Evolutionary conservation across 2,329 filamentous ascomycete genomes (phyloP).

Genomic region (Ophiostoma perfectum): DNA sequence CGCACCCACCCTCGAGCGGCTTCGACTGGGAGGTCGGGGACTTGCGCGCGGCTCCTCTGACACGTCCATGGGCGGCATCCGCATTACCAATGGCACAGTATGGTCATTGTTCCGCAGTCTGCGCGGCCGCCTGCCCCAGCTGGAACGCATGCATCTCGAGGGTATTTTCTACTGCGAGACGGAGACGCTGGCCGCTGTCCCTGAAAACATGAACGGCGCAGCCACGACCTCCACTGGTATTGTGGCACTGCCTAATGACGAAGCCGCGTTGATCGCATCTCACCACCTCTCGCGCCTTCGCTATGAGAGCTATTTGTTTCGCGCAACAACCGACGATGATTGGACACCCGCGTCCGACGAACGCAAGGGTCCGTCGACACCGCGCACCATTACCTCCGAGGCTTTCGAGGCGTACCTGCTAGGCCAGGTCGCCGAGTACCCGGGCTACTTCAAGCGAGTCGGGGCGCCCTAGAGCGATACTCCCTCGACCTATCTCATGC

Average conservation of each 20-base stretch:
- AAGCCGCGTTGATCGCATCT: background rate
- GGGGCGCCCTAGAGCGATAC: background rate
- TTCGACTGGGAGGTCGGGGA: constrained; percentile 44
- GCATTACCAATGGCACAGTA: constrained; percentile 40
- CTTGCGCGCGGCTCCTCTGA: constrained; percentile 31
- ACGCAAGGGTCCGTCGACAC: constrained; percentile 23
- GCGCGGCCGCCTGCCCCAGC: constrained; percentile 33
- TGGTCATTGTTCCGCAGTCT: constrained; percentile 40
- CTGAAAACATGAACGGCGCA: background rate
- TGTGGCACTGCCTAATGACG: background rate
- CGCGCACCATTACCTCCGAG: constrained; percentile 35
- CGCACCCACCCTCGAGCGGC: constrained; percentile 35
- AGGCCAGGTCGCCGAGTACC: constrained; percentile 35
- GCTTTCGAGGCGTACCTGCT: constrained; percentile 41
- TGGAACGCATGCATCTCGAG: constrained; percentile 42
- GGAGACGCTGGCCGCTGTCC: constrained; percentile 10
- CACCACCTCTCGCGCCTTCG: constrained; percentile 9
- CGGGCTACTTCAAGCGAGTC: constrained; percentile 23
- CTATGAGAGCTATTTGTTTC: constrained; percentile 40
- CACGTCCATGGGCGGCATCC: constrained; percentile 40
- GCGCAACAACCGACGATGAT: constrained; percentile 39
- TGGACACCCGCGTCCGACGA: constrained; percentile 32
- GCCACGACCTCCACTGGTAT: background rate
- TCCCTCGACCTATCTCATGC: background rate
- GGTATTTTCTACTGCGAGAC: constrained; percentile 42